Evolutionary conservation across 495 filamentous ascomycete species (phyloP), one percentile per base, ranked within the genome.

Genomic region (Penicillium pancosmium): DNA sequence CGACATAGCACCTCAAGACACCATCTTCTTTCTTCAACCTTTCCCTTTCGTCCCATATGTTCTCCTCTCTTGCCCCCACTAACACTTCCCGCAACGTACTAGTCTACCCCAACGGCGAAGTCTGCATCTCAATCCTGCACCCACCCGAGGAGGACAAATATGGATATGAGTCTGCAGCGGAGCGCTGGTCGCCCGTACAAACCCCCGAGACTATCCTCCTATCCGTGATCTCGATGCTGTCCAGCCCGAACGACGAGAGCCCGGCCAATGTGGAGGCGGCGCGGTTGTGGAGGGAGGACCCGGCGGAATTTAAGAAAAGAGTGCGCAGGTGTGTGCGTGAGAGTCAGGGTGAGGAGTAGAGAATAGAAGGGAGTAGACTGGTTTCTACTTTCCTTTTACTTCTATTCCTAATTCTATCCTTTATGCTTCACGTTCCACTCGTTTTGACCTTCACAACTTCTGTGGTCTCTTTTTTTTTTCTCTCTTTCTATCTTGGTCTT

Each of bases 41-140:
- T 23, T 23, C 23, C 4, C 23, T 23, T 23, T 4, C 23, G 4
- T 23, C 23, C 23, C 23, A 23, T 23, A 23, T 23, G 2, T 23
- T 23, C 23, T 23, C 23, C 27, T 31, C 27, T 31, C 6, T 31
- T 6, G 1, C 27, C 27, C 27, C 27, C 27, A 6, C 27, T 31
- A 44, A 44, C 16, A 16, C 15, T 44, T 19, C 41, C 16, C 41
- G n/a, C 41, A 31, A 31, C 8, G 27, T 31, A 31, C 41, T 43
- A 87, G 84, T 98, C 73, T 98, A 97, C 80, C 79, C 84, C 10
- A 85, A 82, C 71, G 94, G 94, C 67, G 87, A 91, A 49, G 92
- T 98, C 58, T 98, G 94, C 80, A 98, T 98, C 69, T 94, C 90
- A 35, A 98, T 98, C 77, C 81, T 98, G 21, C 95, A 98, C 75